These are phyloP conservation scores for Trichoderma lentiforme DNA, from an alignment of 2,329 filamentous ascomycete genomes.

Conservation along the genomic window DNA sequence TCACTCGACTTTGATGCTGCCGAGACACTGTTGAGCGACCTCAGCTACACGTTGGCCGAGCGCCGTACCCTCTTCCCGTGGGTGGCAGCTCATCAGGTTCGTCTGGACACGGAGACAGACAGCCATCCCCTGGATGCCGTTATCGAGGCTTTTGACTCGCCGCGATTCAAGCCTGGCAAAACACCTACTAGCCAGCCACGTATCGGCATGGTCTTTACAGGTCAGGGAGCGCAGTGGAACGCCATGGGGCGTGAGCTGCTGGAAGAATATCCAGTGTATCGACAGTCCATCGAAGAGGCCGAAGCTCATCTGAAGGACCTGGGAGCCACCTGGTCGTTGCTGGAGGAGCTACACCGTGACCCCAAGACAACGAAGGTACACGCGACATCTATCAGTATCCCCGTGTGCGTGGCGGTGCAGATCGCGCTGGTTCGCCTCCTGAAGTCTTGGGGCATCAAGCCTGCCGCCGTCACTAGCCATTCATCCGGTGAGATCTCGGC, in stretches of 20 bases:
- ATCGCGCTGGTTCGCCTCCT: constrained; percentile 4
- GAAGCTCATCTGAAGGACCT: not conserved
- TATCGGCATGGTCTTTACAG: not conserved
- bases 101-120: not conserved
- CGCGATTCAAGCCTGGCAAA: not conserved
- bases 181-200: not conserved
- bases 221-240: constrained; percentile 10
- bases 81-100: not conserved
- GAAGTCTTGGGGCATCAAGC: not conserved
- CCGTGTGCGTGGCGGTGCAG: not conserved
- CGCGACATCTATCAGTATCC: not conserved
- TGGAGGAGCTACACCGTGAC: not conserved
- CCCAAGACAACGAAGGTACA: not conserved
- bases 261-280: not conserved
- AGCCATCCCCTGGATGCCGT: not conserved
- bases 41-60: not conserved
- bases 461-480: constrained; percentile 1
- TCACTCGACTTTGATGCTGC: not conserved
- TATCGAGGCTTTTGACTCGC: not conserved
- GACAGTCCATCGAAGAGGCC: not conserved
- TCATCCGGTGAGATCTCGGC: constrained; percentile 15
- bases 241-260: not conserved
- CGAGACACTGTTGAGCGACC: not conserved
- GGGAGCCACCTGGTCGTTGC: not conserved
- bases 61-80: not conserved